Evolutionary conservation across 2,329 filamentous ascomycete genomes (phyloP).

Genomic region (Fusarium napiforme): DNA sequence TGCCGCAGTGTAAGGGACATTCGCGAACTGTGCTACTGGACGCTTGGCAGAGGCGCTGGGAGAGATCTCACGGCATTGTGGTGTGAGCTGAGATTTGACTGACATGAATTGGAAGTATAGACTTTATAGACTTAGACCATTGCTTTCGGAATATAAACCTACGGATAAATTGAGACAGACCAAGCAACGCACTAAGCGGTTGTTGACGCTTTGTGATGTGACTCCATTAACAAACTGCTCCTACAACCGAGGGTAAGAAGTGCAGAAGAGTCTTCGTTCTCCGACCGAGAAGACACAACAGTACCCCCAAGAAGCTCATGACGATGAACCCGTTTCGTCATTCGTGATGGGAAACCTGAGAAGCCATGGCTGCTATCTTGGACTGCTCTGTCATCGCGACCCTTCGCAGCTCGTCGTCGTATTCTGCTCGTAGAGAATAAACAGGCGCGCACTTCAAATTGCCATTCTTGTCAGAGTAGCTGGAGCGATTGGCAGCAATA

Average conservation of each 20-base stretch:
- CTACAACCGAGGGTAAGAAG: neutral
- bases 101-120: neutral
- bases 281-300: neutral
- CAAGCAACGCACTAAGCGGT: neutral
- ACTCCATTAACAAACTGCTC: neutral
- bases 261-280: neutral
- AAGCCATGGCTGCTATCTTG: neutral
- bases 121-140: constrained; percentile 6
- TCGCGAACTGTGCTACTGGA: neutral
- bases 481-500: rapidly evolving
- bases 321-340: rapidly evolving
- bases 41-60: neutral
- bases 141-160: neutral
- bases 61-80: neutral
- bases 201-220: too few relatives aligned
- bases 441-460: neutral
- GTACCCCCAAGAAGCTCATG: neutral
- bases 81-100: neutral
- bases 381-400: neutral
- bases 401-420: neutral
- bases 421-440: neutral
- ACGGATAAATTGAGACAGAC: neutral
- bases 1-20: neutral
- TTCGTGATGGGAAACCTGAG: too few relatives aligned
- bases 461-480: neutral